Evolutionary conservation across 2,329 filamentous ascomycete genomes (phyloP).

Genomic region (Harringtonia lauricola): DNA sequence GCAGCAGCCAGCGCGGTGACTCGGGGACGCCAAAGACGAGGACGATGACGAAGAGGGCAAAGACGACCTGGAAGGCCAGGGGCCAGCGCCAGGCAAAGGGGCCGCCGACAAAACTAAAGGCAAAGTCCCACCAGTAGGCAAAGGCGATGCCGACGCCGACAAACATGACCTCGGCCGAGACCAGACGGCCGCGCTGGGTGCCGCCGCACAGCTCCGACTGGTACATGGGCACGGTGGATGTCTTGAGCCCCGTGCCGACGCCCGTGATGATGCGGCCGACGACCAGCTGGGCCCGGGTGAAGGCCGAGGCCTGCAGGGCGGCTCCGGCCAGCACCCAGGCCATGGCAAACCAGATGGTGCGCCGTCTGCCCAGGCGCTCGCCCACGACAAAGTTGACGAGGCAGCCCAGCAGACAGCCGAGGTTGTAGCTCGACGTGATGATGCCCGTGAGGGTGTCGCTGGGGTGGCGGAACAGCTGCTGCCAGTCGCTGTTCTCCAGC

Average conservation of each 20-base stretch:
- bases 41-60: slow-evolving; percentile 21
- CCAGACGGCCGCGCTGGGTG: slow-evolving; percentile 29
- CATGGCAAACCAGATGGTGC: slow-evolving; percentile 46
- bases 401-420: slow-evolving; percentile 33
- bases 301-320: slow-evolving; percentile 37
- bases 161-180: slow-evolving; percentile 25
- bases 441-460: slow-evolving; percentile 29
- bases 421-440: slow-evolving; percentile 37
- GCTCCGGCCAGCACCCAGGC: slow-evolving; percentile 50
- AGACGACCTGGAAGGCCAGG: slow-evolving; percentile 31
- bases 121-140: slow-evolving; percentile 40
- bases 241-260: slow-evolving; percentile 41
- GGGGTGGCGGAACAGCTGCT: slow-evolving; percentile 26
- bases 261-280: slow-evolving; percentile 38
- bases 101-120: slow-evolving; percentile 24
- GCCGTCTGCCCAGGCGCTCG: slow-evolving; percentile 37
- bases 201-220: slow-evolving; percentile 34
- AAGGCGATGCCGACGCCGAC: slow-evolving; percentile 25
- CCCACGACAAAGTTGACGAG: slow-evolving; percentile 39
- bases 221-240: slow-evolving; percentile 26
- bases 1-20: slow-evolving; percentile 28
- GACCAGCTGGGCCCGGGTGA: slow-evolving; percentile 32
- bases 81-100: slow-evolving; percentile 44
- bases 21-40: slow-evolving; percentile 27
- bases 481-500: slow-evolving; percentile 38